A percentile compares a stretch with the other conserved stretches of the same genome.
Conservation (phyloP, 176 grass and related monocot species). For the Musa troglodytarum region DNA sequence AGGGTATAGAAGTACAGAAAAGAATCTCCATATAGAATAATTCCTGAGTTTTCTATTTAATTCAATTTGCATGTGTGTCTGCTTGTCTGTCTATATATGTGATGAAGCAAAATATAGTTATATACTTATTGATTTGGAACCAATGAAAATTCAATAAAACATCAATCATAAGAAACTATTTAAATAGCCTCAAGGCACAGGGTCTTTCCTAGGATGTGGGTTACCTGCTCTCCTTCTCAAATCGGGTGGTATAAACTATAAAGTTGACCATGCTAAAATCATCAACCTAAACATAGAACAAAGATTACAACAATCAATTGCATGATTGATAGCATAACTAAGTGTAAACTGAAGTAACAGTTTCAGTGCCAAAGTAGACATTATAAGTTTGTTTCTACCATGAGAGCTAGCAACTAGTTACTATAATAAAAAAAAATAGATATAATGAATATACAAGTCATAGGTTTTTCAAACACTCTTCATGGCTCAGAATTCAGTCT, state of each 20-base stretch:
- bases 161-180: too few species aligned
- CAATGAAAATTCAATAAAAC: too few species aligned
- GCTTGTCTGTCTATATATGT: too few species aligned
- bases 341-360: not conserved
- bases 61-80: too few species aligned
- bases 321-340: not conserved
- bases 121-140: too few species aligned
- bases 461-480: not conserved
- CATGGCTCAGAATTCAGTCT: too few species aligned
- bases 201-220: not conserved
- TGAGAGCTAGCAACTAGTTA: not conserved
- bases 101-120: too few species aligned
- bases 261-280: conserved; percentile 16
- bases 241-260: not conserved
- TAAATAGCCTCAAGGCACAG: too few species aligned
- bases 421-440: not conserved
- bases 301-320: not conserved
- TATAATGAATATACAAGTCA: not conserved
- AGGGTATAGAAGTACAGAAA: too few species aligned
- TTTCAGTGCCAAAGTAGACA: not conserved
- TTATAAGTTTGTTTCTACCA: not conserved
- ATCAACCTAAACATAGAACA: conserved; percentile 2
- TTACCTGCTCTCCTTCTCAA: conserved; percentile 19
- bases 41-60: too few species aligned
- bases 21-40: too few species aligned